A percentile compares a stretch with the other conserved stretches of the same genome.
phyloP scores from a whole-genome alignment of 306 rosid genomes.

The Elaeagnus macrophylla region DNA sequence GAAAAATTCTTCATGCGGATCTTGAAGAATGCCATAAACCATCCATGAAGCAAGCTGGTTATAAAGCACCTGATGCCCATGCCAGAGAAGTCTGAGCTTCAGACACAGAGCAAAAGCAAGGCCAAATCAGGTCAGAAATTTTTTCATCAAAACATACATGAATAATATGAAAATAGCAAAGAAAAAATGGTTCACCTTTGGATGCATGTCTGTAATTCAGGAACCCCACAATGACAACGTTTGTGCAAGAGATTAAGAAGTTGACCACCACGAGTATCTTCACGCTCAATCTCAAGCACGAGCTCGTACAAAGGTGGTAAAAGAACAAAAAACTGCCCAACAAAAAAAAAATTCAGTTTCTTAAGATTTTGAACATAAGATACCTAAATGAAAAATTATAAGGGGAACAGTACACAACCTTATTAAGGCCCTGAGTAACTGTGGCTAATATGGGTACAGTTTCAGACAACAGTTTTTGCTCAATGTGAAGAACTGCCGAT shows the following conservation, averaged over 20 bases:
- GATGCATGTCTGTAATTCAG: slow-evolving; percentile 89
- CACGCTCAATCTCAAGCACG: slow-evolving; percentile 70
- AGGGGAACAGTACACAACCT: slow-evolving; percentile 35
- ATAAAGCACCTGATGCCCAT: slow-evolving; percentile 91
- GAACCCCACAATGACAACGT: slow-evolving; percentile 95
- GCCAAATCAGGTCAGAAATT: slow-evolving; percentile 10
- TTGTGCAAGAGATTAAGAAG: slow-evolving; percentile 80
- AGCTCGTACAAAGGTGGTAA: slow-evolving; percentile 83
- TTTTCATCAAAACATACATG: neutral
- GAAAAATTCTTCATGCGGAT: slow-evolving; percentile 83
- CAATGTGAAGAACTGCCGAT: slow-evolving; percentile 80
- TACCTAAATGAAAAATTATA: neutral
- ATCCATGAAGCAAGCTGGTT: slow-evolving; percentile 96
- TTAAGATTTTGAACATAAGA: neutral
- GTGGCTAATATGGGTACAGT: slow-evolving; percentile 78
- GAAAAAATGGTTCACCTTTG: slow-evolving; percentile 50
- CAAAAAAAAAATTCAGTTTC: neutral
- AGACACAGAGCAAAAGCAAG: slow-evolving; percentile 25
- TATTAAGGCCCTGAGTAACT: slow-evolving; percentile 81
- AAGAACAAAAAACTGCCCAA: slow-evolving; percentile 62
- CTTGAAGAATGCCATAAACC: slow-evolving; percentile 94
- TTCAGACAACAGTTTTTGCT: slow-evolving; percentile 77
- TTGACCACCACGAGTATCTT: slow-evolving; percentile 80
- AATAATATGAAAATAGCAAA: neutral
- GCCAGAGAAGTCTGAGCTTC: slow-evolving; percentile 97